Conservation (phyloP, 2,329 filamentous ascomycete genomes). For the Arthrobotrys pseudoclavata region DNA sequence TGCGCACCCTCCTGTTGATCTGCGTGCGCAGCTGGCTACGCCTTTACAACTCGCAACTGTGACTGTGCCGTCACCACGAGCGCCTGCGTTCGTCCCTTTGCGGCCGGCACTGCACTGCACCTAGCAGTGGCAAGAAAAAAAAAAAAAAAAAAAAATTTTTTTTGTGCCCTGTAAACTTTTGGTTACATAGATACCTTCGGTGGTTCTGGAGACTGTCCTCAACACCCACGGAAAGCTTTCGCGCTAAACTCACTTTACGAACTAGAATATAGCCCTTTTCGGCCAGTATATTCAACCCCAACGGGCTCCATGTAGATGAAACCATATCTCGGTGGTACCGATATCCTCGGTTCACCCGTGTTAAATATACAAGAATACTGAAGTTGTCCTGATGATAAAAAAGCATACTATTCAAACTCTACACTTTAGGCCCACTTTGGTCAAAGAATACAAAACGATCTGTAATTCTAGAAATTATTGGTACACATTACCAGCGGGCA, state of each 20-base stretch:
- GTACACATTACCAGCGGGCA: conserved; percentile 22
- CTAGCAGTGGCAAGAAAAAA: too few species aligned
- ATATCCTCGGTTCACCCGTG: neutral
- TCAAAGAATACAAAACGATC: neutral
- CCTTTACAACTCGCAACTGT: neutral
- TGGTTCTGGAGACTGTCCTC: too few species aligned
- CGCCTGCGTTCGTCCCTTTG: neutral
- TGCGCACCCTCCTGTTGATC: neutral
- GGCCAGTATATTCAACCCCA: neutral
- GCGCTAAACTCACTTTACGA: neutral
- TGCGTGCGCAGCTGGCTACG: neutral
- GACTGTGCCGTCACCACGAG: neutral
- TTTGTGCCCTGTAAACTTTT: too few species aligned
- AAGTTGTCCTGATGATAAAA: neutral
- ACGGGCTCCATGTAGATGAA: too few species aligned
- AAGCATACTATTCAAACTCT: neutral
- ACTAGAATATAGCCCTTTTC: neutral
- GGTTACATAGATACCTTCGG: too few species aligned
- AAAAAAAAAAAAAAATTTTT: too few species aligned
- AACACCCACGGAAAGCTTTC: too few species aligned
- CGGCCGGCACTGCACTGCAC: too few species aligned
- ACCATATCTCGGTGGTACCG: neutral
- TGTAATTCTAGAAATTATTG: conserved; percentile 22
- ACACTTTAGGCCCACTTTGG: neutral
- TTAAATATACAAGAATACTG: neutral